Percentiles rank a stretch among this genome's conserved stretches.
These are phyloP conservation scores for Scleroderma citrinum DNA, from an alignment of 768 basidiomycete genomes.

Conservation along the genomic window DNA sequence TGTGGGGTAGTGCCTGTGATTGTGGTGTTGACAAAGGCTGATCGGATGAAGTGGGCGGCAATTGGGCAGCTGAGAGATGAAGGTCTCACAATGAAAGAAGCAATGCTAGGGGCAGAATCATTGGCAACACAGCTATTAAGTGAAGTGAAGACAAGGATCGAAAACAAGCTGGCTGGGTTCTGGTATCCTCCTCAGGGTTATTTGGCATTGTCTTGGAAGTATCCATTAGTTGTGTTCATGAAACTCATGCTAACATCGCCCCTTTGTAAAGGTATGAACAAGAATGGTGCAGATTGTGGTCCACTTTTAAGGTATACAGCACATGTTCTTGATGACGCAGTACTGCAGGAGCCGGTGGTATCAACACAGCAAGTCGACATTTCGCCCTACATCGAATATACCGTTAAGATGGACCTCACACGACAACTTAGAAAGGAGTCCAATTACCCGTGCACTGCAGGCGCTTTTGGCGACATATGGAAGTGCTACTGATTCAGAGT, in stretches of 20 bases:
- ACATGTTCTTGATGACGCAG: background rate
- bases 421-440: background rate
- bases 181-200: background rate
- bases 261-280: background rate
- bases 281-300: background rate
- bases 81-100: slow-evolving; percentile 8
- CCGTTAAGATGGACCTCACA: background rate
- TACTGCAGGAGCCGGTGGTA: background rate
- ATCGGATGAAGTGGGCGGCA: too few relatives aligned
- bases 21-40: slow-evolving; percentile 35
- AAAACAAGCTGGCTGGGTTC: background rate
- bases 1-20: too few relatives aligned
- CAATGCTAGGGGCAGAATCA: slow-evolving; percentile 8
- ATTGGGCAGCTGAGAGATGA: slow-evolving; percentile 9
- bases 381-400: background rate
- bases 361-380: background rate
- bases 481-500: background rate
- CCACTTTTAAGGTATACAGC: background rate
- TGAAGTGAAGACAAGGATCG: background rate
- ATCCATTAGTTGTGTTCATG: background rate
- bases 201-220: too few relatives aligned
- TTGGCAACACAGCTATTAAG: slow-evolving; percentile 7
- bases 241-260: too few relatives aligned
- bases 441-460: background rate
- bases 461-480: background rate